phyloP scores from a whole-genome alignment of 129 eudicot species.

The Flaveria brownii region DNA sequence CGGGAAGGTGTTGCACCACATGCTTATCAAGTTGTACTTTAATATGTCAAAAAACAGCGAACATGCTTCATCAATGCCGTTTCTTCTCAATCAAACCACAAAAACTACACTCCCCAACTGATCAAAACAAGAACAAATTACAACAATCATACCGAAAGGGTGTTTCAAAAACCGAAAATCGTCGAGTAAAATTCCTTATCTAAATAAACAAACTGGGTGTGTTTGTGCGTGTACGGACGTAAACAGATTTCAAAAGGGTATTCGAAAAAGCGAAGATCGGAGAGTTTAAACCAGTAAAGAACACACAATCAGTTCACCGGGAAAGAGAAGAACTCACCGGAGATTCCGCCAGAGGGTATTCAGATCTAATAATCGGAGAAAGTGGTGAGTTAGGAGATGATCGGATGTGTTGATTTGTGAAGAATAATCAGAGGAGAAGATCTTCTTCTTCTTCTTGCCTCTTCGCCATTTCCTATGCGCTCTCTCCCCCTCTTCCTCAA shows the following conservation, averaged over 20 bases:
- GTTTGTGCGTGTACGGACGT: constrained; percentile 26
- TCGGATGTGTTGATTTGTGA: neutral
- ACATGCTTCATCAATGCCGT: constrained; percentile 4
- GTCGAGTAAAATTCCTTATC: neutral
- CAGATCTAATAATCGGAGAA: constrained; percentile 36
- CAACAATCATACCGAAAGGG: constrained; percentile 15
- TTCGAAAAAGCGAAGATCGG: constrained; percentile 36
- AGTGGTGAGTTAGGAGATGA: constrained; percentile 14
- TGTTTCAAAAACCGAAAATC: neutral
- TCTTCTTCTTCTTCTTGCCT: constrained; percentile 13
- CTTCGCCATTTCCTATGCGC: constrained; percentile 49
- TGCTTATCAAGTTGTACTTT: constrained; percentile 2
- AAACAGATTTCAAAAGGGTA: constrained; percentile 22
- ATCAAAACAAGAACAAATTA: constrained; percentile 21
- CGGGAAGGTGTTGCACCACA: constrained; percentile 3
- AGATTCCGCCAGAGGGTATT: constrained; percentile 23
- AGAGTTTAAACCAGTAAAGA: constrained; percentile 27
- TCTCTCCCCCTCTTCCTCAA: constrained; percentile 23
- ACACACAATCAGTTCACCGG: constrained; percentile 12
- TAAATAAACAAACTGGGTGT: neutral
- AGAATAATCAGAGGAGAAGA: constrained; percentile 27
- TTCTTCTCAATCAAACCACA: constrained; percentile 11
- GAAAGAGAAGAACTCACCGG: constrained; percentile 36
- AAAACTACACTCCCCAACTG: constrained; percentile 31
- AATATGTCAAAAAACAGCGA: neutral